phyloP scores from a whole-genome alignment of 2,329 filamentous ascomycete genomes.

The Fonsecaea nubica region DNA sequence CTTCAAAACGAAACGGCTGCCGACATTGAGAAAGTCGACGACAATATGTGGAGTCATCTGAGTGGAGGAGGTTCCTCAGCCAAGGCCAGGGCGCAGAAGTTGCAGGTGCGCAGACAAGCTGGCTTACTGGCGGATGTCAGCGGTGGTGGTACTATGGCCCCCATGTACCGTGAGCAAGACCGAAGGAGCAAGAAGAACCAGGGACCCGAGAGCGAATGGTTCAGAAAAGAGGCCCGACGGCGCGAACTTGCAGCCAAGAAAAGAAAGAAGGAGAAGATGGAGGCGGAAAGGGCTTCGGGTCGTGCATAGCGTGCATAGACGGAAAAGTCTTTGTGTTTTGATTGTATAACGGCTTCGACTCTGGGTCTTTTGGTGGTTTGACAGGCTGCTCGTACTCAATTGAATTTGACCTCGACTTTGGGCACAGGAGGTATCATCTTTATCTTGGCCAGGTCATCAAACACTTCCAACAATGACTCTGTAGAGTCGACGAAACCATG shows the following conservation, averaged over 20 bases:
- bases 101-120: conserved; percentile 73
- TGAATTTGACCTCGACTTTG: conserved; percentile 36
- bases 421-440: conserved; percentile 39
- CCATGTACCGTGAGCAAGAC: conserved; percentile 77
- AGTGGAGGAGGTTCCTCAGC: conserved; percentile 46
- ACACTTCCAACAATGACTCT: conserved; percentile 41
- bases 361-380: background rate
- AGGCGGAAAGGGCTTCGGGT: conserved; percentile 29
- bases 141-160: conserved; percentile 94
- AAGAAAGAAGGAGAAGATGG: conserved; percentile 43
- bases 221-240: conserved; percentile 70
- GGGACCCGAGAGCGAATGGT: conserved; percentile 65
- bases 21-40: conserved; percentile 73
- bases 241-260: conserved; percentile 63
- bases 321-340: background rate
- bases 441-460: conserved; percentile 36
- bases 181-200: conserved; percentile 70
- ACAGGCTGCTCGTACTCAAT: conserved; percentile 3
- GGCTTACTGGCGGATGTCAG: conserved; percentile 84
- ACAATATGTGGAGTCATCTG: conserved; percentile 68
- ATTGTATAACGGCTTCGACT: background rate
- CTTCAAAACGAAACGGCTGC: conserved; percentile 80
- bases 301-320: conserved; percentile 16
- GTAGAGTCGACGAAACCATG: conserved; percentile 46
- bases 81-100: conserved; percentile 27